Evolutionary conservation across 73 alveolate genomes (phyloP), one percentile per base, ranked within the genome.

Genomic region (Tetrahymena malaccensis): DNA sequence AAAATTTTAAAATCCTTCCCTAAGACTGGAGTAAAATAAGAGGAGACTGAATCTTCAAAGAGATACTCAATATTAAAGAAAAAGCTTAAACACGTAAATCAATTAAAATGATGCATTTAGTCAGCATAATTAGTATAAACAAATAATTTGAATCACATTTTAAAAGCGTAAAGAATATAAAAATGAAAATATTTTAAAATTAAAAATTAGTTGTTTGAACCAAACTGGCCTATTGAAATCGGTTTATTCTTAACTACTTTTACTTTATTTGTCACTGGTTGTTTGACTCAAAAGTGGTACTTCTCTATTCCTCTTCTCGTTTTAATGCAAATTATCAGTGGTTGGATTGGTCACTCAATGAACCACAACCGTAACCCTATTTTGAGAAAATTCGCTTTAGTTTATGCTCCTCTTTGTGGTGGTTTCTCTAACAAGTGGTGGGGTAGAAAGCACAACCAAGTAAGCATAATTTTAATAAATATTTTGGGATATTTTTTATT

Each of bases 291-390:
- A 43, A 94, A 89, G 19, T 95, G 97, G 97, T 89, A 43, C 22
- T 56, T 95, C 38, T 94, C 97, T 21, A 85, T 95, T 89, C 97
- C 97, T 19, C 27, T 94, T 35, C 93, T 95, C 33, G 95, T 43
- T 21, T 95, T 95, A 21, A 89, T 94, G 11, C 50, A 95, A 89
- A 89, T 95, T 6, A 58, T 95, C 37, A 94, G 94, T 34, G 97
- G 97, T 93, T 95, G 97, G 97, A 43, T 70, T 85, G 97, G 94
- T 43, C 97, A 95, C 94, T 95, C 97, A 25, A 95, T 94, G 43
- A 95, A 95, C 43, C 97, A 95, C 37, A 95, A 95, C 15, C 40
- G 97, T 85, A 85, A 95, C 37, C 97, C 97, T 21, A 83, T 95
- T 37, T 34, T 95, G 21, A 85, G 94, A 93, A 95, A 89, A 93